Conservation (phyloP, 495 filamentous ascomycete genomes). For the Talaromyces trachyspermus region DNA sequence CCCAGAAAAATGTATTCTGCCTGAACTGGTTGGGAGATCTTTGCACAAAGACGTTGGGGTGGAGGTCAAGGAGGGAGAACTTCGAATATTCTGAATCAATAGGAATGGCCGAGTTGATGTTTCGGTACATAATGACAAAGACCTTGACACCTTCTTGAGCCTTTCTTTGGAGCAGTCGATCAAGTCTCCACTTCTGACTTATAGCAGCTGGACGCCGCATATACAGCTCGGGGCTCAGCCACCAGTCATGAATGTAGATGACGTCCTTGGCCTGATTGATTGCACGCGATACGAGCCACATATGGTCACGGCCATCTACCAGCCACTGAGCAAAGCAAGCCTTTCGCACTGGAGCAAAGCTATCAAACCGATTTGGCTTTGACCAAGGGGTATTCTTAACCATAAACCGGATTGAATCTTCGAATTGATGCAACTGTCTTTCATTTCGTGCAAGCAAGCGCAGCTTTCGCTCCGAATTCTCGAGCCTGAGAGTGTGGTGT, state of each 20-base stretch:
- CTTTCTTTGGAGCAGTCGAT: conserved; percentile 89
- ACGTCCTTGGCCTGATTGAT: conserved; percentile 98
- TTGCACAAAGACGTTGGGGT: conserved; percentile 93
- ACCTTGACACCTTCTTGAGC: conserved; percentile 94
- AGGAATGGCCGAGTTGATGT: conserved; percentile 94
- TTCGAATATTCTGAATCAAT: conserved; percentile 99
- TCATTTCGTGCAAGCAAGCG: conserved; percentile 92
- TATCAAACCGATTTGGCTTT: conserved; percentile 76
- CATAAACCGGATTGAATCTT: conserved; percentile 87
- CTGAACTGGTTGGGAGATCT: conserved; percentile 94
- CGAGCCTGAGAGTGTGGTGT: conserved; percentile 76
- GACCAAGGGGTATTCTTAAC: conserved; percentile 71
- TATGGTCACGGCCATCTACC: conserved; percentile 93
- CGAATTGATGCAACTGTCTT: conserved; percentile 81
- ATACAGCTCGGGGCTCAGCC: conserved; percentile 94
- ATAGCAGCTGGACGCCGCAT: conserved; percentile 92
- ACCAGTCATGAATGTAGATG: conserved; percentile 99
- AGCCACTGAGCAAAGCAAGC: conserved; percentile 93
- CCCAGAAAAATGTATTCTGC: conserved; percentile 99
- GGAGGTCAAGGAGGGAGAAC: conserved; percentile 90
- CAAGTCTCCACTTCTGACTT: conserved; percentile 97
- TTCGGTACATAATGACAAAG: conserved; percentile 97
- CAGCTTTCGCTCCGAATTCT: conserved; percentile 81
- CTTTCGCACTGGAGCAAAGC: conserved; percentile 84
- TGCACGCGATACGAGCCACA: conserved; percentile 97